Evolutionary conservation across 176 grass and related monocot species (phyloP), one percentile per base, ranked within the genome.

Genomic region (Zizania latifolia): DNA sequence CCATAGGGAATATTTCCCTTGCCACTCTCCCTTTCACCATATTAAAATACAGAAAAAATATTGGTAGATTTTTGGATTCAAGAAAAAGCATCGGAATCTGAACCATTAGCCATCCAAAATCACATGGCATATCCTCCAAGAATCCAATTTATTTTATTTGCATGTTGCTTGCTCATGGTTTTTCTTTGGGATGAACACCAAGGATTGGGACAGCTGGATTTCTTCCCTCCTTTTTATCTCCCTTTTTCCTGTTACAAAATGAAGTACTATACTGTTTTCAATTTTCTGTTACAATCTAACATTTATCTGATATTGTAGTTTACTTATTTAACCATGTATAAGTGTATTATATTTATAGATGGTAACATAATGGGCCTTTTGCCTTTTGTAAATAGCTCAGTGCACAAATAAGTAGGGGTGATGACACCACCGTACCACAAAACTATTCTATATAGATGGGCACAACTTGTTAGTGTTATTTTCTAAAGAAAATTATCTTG

Each of bases 61-160:
- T 5, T 15, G 5, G 33, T 6, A 30, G 29, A 35, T 58, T 32
- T 28, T 33, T 78, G 58, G 41, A 75, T 71, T 58, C 45, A 55
- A 70, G 16, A 21, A 10, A 15, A 44, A 63, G 85, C 80, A 78
- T 87, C 68, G 61, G 74, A 87, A 83, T 83, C 68, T 87, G 74
- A 74, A 83, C 73, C 79, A 40, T 48, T 39, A 41, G 74, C 59
- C 74, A 51, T 74, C 51, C 78, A 76, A 76, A 68, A 62, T 68
- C 71, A 17, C 71, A 51, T 45, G 74, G 79, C 85, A 78, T 78
- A 83, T 87, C 74, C 79, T 30, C 58, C 23, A 15, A 16, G 67
- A 48, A 82, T 82, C 67, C 60, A 50, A 50, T 14, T 19, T 82
- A 66, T 55, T 75, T 56, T 66, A 65, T 59, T 50, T 58, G 57